phyloP scores from a whole-genome alignment of 2,329 filamentous ascomycete genomes.

The Alternaria novae-zelandiae region DNA sequence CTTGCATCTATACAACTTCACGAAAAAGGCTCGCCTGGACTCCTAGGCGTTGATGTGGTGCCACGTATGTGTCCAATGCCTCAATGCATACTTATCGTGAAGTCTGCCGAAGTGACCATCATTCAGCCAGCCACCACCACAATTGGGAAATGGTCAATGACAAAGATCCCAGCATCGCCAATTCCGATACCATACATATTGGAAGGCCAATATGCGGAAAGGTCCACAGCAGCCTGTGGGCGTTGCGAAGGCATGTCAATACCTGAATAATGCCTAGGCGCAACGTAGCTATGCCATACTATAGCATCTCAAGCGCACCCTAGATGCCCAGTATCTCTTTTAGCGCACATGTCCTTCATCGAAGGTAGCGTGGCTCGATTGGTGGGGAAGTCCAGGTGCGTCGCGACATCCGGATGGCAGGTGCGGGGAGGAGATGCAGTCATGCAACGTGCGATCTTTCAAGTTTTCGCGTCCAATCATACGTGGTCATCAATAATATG shows the following conservation, averaged over 20 bases:
- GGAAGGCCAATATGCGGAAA: too few species aligned
- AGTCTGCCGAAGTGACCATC: background rate
- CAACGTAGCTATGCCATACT: background rate
- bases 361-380: background rate
- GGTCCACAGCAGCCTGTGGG: too few species aligned
- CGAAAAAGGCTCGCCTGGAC: background rate
- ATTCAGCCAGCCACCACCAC: background rate
- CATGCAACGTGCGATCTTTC: background rate
- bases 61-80: background rate
- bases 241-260: too few species aligned
- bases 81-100: background rate
- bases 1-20: background rate
- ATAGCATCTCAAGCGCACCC: background rate
- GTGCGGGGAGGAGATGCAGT: background rate
- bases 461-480: background rate
- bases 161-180: too few species aligned
- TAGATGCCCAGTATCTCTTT: too few species aligned
- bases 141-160: background rate
- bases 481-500: too few species aligned
- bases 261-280: background rate
- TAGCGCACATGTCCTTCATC: background rate
- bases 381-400: background rate
- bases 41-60: background rate
- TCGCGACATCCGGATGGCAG: background rate
- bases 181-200: too few species aligned